phyloP scores from a whole-genome alignment of 139 green algal species.

The Coccomyxa sp. region DNA sequence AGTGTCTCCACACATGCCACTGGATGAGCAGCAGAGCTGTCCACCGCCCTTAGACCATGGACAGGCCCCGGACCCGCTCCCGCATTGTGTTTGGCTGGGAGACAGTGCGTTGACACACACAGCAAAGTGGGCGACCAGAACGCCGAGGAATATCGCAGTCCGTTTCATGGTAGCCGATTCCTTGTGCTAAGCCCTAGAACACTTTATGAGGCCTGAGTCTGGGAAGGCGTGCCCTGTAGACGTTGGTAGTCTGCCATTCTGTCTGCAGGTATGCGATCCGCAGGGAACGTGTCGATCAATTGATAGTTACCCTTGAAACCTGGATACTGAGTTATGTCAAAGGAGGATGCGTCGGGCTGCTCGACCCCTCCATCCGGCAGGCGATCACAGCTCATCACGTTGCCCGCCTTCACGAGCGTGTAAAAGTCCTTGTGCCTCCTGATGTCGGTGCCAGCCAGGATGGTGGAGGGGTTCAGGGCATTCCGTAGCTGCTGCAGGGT shows the following conservation, averaged over 20 bases:
- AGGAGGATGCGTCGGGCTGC: neutral
- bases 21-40: neutral
- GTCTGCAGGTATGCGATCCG: neutral
- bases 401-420: neutral
- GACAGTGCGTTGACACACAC: neutral
- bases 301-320: neutral
- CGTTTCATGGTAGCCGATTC: neutral
- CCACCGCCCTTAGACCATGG: neutral
- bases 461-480: neutral
- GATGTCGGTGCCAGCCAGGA: neutral
- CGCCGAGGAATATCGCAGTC: neutral
- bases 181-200: neutral
- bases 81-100: neutral
- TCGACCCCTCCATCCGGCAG: neutral
- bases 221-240: neutral
- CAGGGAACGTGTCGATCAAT: neutral
- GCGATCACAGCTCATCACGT: neutral
- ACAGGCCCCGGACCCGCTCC: neutral
- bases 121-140: neutral
- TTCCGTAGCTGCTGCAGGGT: neutral
- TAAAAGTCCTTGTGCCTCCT: constrained; percentile 1
- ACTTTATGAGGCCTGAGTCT: neutral
- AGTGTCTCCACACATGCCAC: neutral
- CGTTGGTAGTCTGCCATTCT: neutral
- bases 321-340: neutral